phyloP scores from a whole-genome alignment of 2,329 filamentous ascomycete species.

The Passalora sequoiae region DNA sequence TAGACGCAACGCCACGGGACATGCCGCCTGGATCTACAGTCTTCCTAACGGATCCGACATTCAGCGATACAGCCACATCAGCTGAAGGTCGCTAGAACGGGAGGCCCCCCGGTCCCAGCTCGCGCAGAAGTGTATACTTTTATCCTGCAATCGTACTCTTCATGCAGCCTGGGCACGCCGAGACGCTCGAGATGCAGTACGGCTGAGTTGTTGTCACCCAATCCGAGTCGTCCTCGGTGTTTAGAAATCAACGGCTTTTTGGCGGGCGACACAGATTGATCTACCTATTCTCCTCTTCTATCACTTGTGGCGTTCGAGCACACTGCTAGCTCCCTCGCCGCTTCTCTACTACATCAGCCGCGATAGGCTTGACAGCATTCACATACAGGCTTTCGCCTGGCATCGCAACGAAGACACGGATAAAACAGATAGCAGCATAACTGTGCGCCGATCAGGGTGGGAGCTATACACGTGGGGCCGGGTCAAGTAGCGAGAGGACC shows the following conservation, averaged over 20 bases:
- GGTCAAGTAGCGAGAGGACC: not conserved
- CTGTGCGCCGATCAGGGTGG: no score
- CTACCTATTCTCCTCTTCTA: conserved; percentile 2
- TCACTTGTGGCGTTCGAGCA: not conserved
- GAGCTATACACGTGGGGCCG: conserved; percentile 6
- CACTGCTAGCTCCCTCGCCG: not conserved
- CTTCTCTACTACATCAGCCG: no score
- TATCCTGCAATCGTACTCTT: conserved; percentile 1
- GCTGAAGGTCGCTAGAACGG: conserved; percentile 3
- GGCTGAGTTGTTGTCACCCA: conserved; percentile 3
- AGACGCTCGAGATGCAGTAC: conserved; percentile 7
- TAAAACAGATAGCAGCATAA: no score
- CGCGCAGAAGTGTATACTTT: not conserved
- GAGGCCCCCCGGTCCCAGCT: not conserved
- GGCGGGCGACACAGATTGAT: conserved; percentile 2
- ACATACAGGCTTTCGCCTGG: not conserved
- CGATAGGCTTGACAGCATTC: no score
- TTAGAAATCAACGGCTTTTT: conserved; percentile 5
- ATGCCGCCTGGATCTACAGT: no score
- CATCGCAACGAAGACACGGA: not conserved
- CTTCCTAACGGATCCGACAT: not conserved
- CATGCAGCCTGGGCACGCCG: conserved; percentile 1
- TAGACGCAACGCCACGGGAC: no score
- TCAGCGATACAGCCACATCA: conserved; percentile 5
- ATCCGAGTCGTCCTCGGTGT: not conserved